Evolutionary conservation across 2,329 filamentous ascomycete genomes (phyloP).

Genomic region (Hirsutella thompsonii): DNA sequence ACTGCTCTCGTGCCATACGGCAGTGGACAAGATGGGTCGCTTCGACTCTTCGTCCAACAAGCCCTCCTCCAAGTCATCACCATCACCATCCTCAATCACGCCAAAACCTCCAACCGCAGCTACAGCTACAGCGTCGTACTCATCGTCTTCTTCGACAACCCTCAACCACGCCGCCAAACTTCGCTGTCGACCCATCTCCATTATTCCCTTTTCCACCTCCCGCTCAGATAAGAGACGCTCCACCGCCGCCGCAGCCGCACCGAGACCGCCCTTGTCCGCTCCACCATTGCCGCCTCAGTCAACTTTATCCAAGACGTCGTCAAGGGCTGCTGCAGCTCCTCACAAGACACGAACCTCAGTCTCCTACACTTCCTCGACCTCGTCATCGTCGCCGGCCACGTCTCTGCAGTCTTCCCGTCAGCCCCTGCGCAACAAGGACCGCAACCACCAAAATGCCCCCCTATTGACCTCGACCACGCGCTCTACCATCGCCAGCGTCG

Average conservation of each 20-base stretch:
- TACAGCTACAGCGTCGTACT: background rate
- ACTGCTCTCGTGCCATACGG: background rate
- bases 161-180: background rate
- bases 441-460: slow-evolving; percentile 12
- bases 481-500: slow-evolving; percentile 8
- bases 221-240: background rate
- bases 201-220: background rate
- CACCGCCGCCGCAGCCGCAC: background rate
- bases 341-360: too few species aligned
- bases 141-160: background rate
- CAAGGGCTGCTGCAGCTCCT: background rate
- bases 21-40: slow-evolving; percentile 1
- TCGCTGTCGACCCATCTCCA: background rate
- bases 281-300: background rate
- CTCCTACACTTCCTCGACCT: too few species aligned
- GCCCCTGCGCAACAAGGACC: slow-evolving; percentile 8
- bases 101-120: background rate
- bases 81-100: background rate
- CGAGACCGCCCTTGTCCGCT: background rate
- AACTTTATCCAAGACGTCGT: background rate
- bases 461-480: slow-evolving; percentile 13
- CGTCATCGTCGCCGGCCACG: background rate
- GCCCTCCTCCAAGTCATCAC: too few species aligned
- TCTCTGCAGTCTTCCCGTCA: slow-evolving; percentile 2
- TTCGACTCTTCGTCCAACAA: background rate